Evolutionary conservation across 164 flowering plant genomes (phyloP).

Genomic region (Nymphaea colorata): DNA sequence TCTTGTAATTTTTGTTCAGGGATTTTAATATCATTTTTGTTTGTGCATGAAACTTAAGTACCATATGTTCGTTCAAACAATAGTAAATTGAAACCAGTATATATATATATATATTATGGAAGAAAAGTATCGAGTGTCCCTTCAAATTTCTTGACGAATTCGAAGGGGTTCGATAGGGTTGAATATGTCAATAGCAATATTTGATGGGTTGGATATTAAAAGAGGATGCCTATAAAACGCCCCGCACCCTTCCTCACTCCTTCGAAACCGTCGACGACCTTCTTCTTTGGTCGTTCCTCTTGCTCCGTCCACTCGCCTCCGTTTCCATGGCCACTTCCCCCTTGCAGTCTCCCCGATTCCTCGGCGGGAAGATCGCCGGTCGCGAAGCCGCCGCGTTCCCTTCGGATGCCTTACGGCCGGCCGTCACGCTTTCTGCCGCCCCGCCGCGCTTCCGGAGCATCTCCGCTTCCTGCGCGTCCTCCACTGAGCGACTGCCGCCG

Average conservation of each 20-base stretch:
- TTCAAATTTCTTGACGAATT: no score
- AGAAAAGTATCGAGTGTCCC: no score
- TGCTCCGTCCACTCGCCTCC: background rate
- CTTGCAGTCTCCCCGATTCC: background rate
- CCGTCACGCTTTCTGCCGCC: background rate
- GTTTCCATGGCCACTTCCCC: background rate
- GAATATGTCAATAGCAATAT: no score
- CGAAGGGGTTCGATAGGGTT: no score
- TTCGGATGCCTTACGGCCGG: background rate
- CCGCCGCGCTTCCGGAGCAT: slow-evolving; percentile 25
- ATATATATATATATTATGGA: no score
- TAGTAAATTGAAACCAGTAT: no score
- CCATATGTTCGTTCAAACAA: no score
- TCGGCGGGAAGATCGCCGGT: background rate
- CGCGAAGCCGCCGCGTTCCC: background rate
- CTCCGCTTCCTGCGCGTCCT: slow-evolving; percentile 9
- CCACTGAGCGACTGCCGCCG: slow-evolving; percentile 12
- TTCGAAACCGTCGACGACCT: background rate
- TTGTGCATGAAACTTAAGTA: no score
- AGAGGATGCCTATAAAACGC: background rate
- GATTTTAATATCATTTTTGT: no score
- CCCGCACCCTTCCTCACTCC: background rate
- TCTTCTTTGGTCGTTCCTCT: background rate
- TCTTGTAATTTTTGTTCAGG: no score
- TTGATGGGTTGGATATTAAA: no score